phyloP scores from a whole-genome alignment of 1,284 basidiomycete species.

The Albatrellus sp. region DNA sequence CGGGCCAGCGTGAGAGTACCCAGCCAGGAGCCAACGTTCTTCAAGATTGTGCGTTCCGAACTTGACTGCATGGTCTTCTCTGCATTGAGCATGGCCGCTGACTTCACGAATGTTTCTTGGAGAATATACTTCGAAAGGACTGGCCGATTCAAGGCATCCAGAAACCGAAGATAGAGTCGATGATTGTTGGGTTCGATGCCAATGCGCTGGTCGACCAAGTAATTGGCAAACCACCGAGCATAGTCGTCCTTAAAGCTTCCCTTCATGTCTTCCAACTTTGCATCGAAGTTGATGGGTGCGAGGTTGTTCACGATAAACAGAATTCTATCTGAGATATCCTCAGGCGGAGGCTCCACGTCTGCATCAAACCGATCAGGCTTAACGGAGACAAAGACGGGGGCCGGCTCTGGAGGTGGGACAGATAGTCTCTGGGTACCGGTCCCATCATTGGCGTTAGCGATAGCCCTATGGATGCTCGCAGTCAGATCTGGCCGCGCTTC shows the following conservation, averaged over 20 bases:
- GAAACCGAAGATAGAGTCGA: conserved; percentile 84
- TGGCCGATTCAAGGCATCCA: conserved; percentile 70
- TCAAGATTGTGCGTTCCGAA: conserved; percentile 79
- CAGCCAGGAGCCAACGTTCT: conserved; percentile 94
- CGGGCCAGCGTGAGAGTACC: conserved; percentile 89
- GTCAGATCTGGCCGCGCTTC: conserved; percentile 85
- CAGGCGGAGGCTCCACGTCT: conserved; percentile 62
- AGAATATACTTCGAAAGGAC: conserved; percentile 67
- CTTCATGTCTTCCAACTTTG: conserved; percentile 77
- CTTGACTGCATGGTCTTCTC: conserved; percentile 82
- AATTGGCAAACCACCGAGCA: conserved; percentile 94
- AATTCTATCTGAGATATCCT: conserved; percentile 87
- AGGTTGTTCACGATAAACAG: conserved; percentile 98
- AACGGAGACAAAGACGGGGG: conserved; percentile 62
- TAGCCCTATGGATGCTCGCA: conserved; percentile 58
- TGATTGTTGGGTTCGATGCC: conserved; percentile 98
- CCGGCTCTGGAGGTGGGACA: conserved; percentile 26
- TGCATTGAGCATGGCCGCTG: conserved; percentile 77
- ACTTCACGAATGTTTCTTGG: conserved; percentile 90
- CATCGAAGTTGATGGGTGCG: conserved; percentile 86
- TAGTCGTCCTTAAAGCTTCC: conserved; percentile 72
- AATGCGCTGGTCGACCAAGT: conserved; percentile 92
- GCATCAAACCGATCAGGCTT: conserved; percentile 52
- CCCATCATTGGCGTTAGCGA: conserved; percentile 39
- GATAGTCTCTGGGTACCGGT: conserved; percentile 20